A percentile compares a stretch with the other conserved stretches of the same genome.
phyloP scores from a whole-genome alignment of 2,329 filamentous ascomycete genomes.

The Phialophora tarda region DNA sequence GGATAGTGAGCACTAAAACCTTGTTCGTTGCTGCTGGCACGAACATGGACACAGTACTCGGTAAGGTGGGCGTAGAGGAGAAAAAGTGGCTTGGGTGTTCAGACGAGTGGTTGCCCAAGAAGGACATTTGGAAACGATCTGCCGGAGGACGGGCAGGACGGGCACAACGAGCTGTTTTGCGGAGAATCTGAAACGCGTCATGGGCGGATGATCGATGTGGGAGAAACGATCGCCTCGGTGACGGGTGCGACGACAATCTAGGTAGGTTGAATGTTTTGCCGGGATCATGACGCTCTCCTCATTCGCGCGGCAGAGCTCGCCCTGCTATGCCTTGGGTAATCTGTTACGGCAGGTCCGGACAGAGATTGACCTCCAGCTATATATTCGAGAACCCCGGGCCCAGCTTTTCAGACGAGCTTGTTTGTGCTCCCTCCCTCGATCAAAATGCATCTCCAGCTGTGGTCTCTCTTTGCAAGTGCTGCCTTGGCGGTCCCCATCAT shows the following conservation, averaged over 20 bases:
- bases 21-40: not conserved
- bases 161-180: conserved; percentile 11
- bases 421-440: conserved; percentile 8
- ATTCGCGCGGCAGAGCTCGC: conserved; percentile 10
- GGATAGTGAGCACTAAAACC: conserved; percentile 4
- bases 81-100: not conserved
- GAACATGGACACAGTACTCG: not conserved
- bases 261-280: conserved; percentile 27
- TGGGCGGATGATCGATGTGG: conserved; percentile 16
- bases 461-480: conserved; percentile 30
- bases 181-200: conserved; percentile 16
- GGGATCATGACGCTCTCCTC: conserved; percentile 18
- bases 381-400: conserved; percentile 12
- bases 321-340: conserved; percentile 2
- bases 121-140: conserved; percentile 27
- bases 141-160: conserved; percentile 16
- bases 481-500: conserved; percentile 29
- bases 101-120: conserved; percentile 4
- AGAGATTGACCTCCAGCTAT: conserved; percentile 10
- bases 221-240: conserved; percentile 7
- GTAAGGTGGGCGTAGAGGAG: not conserved
- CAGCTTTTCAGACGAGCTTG: conserved; percentile 7
- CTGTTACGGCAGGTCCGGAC: conserved; percentile 4
- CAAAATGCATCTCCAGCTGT: conserved; percentile 29
- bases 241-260: not conserved